A percentile compares a stretch with the other conserved stretches of the same genome.
Evolutionary conservation across 2,329 filamentous ascomycete species (phyloP).

Genomic region (Tolypocladium ovalisporum): DNA sequence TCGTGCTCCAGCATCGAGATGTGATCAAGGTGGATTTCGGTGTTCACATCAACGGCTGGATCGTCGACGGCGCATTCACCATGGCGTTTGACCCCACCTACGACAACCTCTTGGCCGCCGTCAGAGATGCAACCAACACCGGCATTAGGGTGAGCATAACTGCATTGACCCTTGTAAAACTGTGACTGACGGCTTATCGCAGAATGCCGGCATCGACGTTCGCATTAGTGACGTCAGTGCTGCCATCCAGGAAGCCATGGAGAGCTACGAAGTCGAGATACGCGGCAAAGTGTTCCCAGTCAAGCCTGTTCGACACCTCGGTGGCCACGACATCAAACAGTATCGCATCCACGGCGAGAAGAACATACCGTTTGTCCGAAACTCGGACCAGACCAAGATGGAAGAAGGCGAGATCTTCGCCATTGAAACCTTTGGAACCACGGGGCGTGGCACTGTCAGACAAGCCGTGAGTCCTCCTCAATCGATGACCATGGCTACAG

Average conservation of each 20-base stretch:
- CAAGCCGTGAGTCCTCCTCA: constrained; percentile 52
- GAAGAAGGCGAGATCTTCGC: constrained; percentile 88
- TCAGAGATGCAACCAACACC: constrained; percentile 68
- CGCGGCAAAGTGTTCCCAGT: constrained; percentile 65
- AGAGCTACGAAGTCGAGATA: constrained; percentile 79
- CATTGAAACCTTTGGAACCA: constrained; percentile 88
- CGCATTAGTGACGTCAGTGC: constrained; percentile 73
- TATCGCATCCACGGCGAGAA: constrained; percentile 84
- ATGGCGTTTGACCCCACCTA: constrained; percentile 62
- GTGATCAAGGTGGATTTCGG: constrained; percentile 73
- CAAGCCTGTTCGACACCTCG: constrained; percentile 72
- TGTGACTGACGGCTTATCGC: background rate
- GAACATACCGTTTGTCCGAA: constrained; percentile 82
- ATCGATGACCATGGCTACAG: background rate
- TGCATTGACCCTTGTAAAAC: rapidly evolving
- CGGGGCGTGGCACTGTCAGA: constrained; percentile 68
- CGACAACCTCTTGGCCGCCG: constrained; percentile 59
- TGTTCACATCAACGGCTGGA: constrained; percentile 65
- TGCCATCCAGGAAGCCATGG: constrained; percentile 78
- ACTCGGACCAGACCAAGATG: constrained; percentile 78
- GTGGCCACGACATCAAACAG: constrained; percentile 74
- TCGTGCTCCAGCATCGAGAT: constrained; percentile 55
- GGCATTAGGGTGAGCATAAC: constrained; percentile 48
- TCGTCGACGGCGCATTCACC: constrained; percentile 70
- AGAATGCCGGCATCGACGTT: constrained; percentile 69